Evolutionary conservation across 1,284 basidiomycete genomes (phyloP), one percentile per base, ranked within the genome.

Genomic region (Apiotrichum mycotoxinovorans): DNA sequence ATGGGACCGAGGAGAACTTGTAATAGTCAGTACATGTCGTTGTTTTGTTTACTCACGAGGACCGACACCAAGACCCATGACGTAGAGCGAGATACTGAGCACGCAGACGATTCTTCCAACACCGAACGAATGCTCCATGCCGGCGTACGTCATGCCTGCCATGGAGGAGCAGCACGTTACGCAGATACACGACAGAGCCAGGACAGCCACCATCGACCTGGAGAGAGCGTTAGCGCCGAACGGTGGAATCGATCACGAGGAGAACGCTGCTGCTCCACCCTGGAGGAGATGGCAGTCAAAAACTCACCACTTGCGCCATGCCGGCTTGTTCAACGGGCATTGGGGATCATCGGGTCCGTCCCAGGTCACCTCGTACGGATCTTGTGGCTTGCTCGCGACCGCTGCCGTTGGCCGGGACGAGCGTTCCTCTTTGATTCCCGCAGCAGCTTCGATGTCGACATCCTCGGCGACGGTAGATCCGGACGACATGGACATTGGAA

Each of bases 121-220:
- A 54, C 80, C 75, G 60, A 89, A 87, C 11, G 85, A 82, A 20
- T 67, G 60, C 40, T 83, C 79, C 44, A 88, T 78, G 0, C 83
- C 85, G 0, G 70, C 68, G 69, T 90, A 87, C 0, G 87, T 84
- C 60, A 85, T 84, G 0, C 83, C 79, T 4, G 87, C 85, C 77
- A 88, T 82, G 4, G 85, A 87, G 0, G 86, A 88, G 20, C 84
- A 82, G 69, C 84, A 87, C 0, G 88, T 85, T 14, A 84, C 85
- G 65, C 86, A 86, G 3, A 84, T 57, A 41, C 68, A 69, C 1
- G 66, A 56, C 2, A 68, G 42, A 1, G 67, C 65, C 11, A 73
- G 45, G 4, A 71, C 61, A 5, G 56, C 52, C 5, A 67, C 65
- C 63, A 69, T 69, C 10, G 52, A 30, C 70, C 69, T 71, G 48